These are phyloP conservation scores for Paramecium caudatum DNA, from an alignment of 73 alveolate species.

Conservation along the genomic window DNA sequence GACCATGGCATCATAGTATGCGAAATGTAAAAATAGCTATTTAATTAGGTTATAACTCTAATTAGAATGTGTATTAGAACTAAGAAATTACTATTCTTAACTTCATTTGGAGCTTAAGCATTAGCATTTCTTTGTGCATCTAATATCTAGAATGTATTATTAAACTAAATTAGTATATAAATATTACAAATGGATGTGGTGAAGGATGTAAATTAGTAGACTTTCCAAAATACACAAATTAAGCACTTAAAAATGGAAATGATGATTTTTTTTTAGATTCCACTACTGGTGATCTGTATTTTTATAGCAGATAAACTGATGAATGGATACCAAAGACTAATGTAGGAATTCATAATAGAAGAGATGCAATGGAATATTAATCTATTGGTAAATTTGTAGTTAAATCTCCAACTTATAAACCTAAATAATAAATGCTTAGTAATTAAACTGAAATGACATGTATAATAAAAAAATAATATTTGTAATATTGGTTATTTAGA, in stretches of 20 bases:
- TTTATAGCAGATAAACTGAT: conserved; percentile 48
- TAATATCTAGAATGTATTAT: conserved; percentile 56
- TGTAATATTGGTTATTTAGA: conserved; percentile 66
- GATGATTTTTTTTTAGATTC: conserved; percentile 69
- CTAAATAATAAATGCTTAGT: conserved; percentile 30
- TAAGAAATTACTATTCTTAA: conserved; percentile 65
- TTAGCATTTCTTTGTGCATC: conserved; percentile 72
- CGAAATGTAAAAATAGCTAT: conserved; percentile 31
- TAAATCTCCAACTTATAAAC: conserved; percentile 74
- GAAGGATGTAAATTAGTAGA: conserved; percentile 73
- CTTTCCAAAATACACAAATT: conserved; percentile 63
- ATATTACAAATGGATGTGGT: conserved; percentile 67
- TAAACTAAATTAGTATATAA: conserved; percentile 37
- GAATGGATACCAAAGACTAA: conserved; percentile 75
- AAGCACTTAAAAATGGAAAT: conserved; percentile 54
- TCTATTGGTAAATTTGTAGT: conserved; percentile 72
- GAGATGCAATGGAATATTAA: conserved; percentile 74
- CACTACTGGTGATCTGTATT: conserved; percentile 75
- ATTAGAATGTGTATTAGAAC: conserved; percentile 76
- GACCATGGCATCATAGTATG: conserved; percentile 75
- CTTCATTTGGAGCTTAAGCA: conserved; percentile 76
- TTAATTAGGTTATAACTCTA: conserved; percentile 21
- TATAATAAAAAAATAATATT: conserved; percentile 55
- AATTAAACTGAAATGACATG: conserved; percentile 52
- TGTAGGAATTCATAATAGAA: conserved; percentile 71